phyloP scores from a whole-genome alignment of 805 yeast genomes.

The Kodamaea restingae region DNA sequence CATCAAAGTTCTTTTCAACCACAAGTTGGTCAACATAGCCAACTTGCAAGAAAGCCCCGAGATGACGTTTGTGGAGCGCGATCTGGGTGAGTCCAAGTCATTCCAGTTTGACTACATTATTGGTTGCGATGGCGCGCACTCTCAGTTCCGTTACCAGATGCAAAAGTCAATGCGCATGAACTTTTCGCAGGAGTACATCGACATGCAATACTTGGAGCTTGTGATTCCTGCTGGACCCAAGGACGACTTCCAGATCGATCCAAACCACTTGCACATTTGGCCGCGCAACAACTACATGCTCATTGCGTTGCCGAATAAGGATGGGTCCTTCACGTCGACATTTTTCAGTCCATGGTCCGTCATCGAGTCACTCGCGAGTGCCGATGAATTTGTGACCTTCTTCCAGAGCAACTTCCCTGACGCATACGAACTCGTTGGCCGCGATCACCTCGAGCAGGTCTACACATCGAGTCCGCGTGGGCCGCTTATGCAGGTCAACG shows the following conservation, averaged over 20 bases:
- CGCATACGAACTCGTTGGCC: conserved; percentile 66
- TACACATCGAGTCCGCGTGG: conserved; percentile 67
- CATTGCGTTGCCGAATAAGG: conserved; percentile 81
- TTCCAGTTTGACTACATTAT: conserved; percentile 54
- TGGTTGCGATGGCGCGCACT: conserved; percentile 86
- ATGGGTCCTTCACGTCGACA: conserved; percentile 86
- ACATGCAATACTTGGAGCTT: conserved; percentile 78
- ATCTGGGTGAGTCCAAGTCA: conserved; percentile 14
- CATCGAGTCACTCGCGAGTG: conserved; percentile 49
- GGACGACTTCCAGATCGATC: conserved; percentile 47
- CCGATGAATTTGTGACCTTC: conserved; percentile 47
- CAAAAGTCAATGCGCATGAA: conserved; percentile 68
- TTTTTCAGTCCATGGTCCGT: conserved; percentile 78
- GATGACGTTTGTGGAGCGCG: conserved; percentile 20
- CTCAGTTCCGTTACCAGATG: conserved; percentile 65
- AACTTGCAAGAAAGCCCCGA: conserved; percentile 17
- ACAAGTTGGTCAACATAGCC: conserved; percentile 49
- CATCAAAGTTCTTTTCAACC: conserved; percentile 49
- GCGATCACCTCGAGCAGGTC: conserved; percentile 45
- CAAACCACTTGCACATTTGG: conserved; percentile 89
- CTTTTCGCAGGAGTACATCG: conserved; percentile 71
- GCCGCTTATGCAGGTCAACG: conserved; percentile 67
- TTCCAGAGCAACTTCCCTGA: conserved; percentile 66
- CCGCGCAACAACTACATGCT: conserved; percentile 84
- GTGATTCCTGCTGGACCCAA: conserved; percentile 47